phyloP scores from a whole-genome alignment of 257 asterid species.

The Solanum appendiculatum region DNA sequence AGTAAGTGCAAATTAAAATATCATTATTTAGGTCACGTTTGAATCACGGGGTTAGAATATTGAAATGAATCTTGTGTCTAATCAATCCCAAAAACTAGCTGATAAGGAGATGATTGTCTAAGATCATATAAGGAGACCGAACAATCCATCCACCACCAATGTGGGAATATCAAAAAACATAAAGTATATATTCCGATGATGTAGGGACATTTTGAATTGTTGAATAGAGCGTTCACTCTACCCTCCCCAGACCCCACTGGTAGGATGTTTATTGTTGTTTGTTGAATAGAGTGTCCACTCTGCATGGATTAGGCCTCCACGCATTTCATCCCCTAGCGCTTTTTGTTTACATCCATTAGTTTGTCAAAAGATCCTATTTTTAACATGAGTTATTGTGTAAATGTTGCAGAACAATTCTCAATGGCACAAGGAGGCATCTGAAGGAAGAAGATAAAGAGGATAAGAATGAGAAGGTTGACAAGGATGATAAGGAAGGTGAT shows the following conservation, averaged over 20 bases:
- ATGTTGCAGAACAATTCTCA: background rate
- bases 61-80: background rate
- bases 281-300: background rate
- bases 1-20: too few species aligned
- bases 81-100: background rate
- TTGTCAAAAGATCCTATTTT: background rate
- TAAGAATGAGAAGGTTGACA: background rate
- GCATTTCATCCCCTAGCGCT: background rate
- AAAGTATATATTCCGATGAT: background rate
- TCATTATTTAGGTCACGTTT: too few species aligned
- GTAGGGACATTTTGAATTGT: background rate
- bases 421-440: constrained; percentile 27
- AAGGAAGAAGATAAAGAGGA: background rate
- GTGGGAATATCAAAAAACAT: background rate
- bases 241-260: background rate
- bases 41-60: background rate
- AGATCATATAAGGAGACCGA: background rate
- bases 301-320: background rate
- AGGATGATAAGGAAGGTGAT: background rate
- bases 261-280: background rate
- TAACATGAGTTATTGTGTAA: background rate
- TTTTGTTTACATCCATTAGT: background rate
- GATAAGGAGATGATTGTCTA: background rate
- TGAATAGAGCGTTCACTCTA: background rate
- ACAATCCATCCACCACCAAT: background rate